Percentiles rank a stretch among this genome's conserved stretches.
Conservation (phyloP, 2,329 filamentous ascomycete species). For the Nakataea oryzae region DNA sequence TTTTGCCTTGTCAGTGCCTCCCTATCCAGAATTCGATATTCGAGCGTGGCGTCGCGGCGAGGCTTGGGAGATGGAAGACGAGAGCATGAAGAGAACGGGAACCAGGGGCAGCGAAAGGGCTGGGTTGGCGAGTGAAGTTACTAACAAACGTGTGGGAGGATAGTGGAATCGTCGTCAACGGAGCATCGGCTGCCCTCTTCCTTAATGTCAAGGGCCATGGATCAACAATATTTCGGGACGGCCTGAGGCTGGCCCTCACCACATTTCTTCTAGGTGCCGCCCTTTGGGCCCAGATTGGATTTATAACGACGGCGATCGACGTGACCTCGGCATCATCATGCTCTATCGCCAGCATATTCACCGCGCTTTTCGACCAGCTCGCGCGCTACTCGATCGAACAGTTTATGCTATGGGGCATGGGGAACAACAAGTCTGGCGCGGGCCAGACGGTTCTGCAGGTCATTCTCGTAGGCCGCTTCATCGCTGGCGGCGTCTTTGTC, state of each 20-base stretch:
- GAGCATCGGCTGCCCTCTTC: conserved; percentile 35
- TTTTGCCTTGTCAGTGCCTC: conserved; percentile 40
- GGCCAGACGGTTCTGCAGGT: conserved; percentile 34
- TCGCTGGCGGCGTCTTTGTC: conserved; percentile 43
- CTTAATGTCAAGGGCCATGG: conserved; percentile 35
- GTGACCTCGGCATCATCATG: conserved; percentile 31
- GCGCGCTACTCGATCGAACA: conserved; percentile 42
- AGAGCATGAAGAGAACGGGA: background rate
- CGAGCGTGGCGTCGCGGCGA: background rate
- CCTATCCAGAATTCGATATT: background rate
- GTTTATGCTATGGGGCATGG: conserved; percentile 40
- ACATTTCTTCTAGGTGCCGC: conserved; percentile 38
- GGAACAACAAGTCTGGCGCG: conserved; percentile 18
- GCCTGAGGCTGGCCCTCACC: conserved; percentile 54
- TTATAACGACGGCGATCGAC: conserved; percentile 37
- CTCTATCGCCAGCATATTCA: conserved; percentile 40
- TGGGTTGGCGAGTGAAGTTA: background rate
- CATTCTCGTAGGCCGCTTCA: conserved; percentile 34
- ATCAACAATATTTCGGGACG: conserved; percentile 40
- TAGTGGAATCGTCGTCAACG: conserved; percentile 43
- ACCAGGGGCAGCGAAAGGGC: background rate
- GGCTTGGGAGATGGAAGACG: background rate
- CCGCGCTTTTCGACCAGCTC: conserved; percentile 46
- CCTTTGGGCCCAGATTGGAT: conserved; percentile 43
- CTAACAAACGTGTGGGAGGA: conserved; percentile 13